Percentiles rank a stretch among this genome's conserved stretches.
Conservation (phyloP, 164 flowering plant species). For the Chimonanthus praecox region DNA sequence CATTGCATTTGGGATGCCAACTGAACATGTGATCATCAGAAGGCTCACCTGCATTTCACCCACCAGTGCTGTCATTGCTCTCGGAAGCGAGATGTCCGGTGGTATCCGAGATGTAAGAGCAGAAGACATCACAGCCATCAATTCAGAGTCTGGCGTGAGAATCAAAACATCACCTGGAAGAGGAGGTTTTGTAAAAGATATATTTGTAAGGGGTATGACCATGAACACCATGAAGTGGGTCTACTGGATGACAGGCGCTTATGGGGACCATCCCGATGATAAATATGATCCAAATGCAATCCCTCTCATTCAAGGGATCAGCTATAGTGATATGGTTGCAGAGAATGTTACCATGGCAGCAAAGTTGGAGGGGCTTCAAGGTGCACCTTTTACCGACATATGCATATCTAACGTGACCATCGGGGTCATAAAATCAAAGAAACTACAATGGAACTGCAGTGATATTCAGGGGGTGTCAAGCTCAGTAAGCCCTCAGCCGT, state of each 20-base stretch:
- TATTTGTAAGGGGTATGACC: constrained; percentile 43
- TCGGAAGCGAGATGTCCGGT: constrained; percentile 38
- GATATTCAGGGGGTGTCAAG: constrained; percentile 43
- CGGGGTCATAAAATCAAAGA: constrained; percentile 32
- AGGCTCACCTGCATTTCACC: constrained; percentile 74
- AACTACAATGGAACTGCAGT: constrained; percentile 51
- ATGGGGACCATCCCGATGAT: constrained; percentile 46
- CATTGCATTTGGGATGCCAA: constrained; percentile 56
- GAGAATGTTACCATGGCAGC: constrained; percentile 56
- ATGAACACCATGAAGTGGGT: constrained; percentile 60
- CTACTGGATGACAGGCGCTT: constrained; percentile 51
- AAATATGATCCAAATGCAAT: constrained; percentile 47
- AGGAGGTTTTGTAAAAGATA: constrained; percentile 59
- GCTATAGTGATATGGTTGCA: constrained; percentile 46
- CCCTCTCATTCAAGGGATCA: constrained; percentile 44
- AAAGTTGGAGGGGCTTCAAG: constrained; percentile 43
- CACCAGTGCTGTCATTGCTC: constrained; percentile 51
- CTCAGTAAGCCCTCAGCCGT: constrained; percentile 45
- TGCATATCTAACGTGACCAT: constrained; percentile 58
- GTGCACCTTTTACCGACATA: constrained; percentile 46
- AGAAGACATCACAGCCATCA: constrained; percentile 48
- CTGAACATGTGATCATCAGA: constrained; percentile 40
- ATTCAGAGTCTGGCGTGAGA: constrained; percentile 56
- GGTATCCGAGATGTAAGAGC: constrained; percentile 40
- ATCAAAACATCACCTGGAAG: constrained; percentile 62